Conservation (phyloP, 2,329 filamentous ascomycete species). For the Samsoniella hepiali region DNA sequence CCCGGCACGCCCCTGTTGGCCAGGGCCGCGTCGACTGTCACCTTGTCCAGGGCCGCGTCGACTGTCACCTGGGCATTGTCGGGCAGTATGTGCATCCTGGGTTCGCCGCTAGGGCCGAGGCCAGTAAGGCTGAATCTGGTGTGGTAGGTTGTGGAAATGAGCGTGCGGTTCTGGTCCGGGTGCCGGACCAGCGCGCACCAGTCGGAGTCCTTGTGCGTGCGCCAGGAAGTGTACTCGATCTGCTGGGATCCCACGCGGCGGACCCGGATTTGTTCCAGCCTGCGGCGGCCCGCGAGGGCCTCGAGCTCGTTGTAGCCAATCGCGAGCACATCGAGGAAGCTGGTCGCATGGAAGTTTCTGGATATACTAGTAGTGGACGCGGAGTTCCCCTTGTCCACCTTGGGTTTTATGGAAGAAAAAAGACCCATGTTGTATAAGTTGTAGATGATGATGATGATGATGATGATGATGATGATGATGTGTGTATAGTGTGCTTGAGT, state of each 20-base stretch:
- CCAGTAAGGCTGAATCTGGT: too few species aligned
- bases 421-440: conserved; percentile 1
- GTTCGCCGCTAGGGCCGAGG: too few species aligned
- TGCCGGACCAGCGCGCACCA: conserved; percentile 24
- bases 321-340: too few species aligned
- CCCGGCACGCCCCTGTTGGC: conserved; percentile 16
- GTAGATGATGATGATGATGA: background rate
- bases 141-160: conserved; percentile 27
- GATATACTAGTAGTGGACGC: conserved; percentile 6
- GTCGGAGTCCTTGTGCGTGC: conserved; percentile 24
- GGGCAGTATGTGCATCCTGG: conserved; percentile 22
- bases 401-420: conserved; percentile 4
- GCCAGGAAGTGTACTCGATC: conserved; percentile 22
- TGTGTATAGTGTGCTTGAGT: too few species aligned
- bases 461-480: too few species aligned
- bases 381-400: background rate
- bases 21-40: conserved; percentile 24
- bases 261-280: conserved; percentile 19
- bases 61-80: background rate
- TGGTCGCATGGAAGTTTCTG: conserved; percentile 16
- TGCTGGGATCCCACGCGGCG: conserved; percentile 11
- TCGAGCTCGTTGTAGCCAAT: too few species aligned
- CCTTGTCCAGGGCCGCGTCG: too few species aligned
- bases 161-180: conserved; percentile 17
- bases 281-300: conserved; percentile 11